Base-by-base conservation (phyloP, 805 yeast genomes). In the Kluyveromyces dobzhanskii region DNA sequence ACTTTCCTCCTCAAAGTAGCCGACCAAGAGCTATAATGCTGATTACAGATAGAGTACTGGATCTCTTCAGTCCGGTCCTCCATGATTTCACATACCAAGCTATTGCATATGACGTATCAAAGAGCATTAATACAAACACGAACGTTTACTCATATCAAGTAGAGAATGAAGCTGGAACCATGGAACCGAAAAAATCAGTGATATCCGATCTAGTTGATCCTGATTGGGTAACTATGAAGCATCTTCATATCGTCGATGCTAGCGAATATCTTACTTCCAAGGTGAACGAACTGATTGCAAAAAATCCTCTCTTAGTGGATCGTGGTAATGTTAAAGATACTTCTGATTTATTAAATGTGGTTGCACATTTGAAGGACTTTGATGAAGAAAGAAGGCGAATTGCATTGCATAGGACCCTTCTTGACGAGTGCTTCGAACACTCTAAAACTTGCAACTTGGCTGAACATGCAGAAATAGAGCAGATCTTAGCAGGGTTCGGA, bases 11-110 rank as follows among this genome's bases (percentile, higher is more conserved):
- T 5, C 76, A 78, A 1, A 64, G 67, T 10, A 68, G 67, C 25
- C 73, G 84, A 48, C 85, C 85, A 16, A 69, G 92, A 44, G 73
- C 95, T 0, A 69, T 84, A 0, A 69, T 90, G 46, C 59, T 92
- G 25, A 75, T 92, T 14, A 67, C 84, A 2, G 98, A 92, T 59
- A 70, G 99, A 45, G 71, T 94, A 1, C 56, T 87, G 56, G 98
- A 94, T 57, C 65, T 82, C 35, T 75, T 75, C 50, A 83, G 92
- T 5, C 95, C 97, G 0, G 57, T 92, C 34, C 61, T 88, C 39
- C 97, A 92, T 59, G 95, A 86, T 56, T 85, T 88, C 60, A 75
- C 81, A 17, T 92, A 88, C 60, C 94, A 90, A 61, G 88, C 97
- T 4, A 79, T 88, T 84, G 82, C 88, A 14, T 80, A 81, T 64